Evolutionary conservation across 495 filamentous ascomycete genomes (phyloP).

Genomic region (Pyrenula massariospora): DNA sequence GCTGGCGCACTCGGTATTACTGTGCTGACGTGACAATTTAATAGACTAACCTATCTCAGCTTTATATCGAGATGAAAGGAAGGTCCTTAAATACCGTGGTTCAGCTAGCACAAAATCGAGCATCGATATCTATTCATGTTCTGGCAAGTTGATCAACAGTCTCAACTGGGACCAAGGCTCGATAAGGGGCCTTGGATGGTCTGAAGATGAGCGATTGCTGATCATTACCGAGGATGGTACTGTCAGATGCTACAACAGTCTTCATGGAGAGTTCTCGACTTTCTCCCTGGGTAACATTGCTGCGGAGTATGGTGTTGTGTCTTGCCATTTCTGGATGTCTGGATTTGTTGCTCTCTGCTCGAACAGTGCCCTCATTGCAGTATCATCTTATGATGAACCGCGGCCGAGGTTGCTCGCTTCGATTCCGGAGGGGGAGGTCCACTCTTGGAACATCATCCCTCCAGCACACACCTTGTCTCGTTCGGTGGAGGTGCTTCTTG

Average conservation of each 20-base stretch:
- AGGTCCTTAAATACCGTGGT: slow-evolving; percentile 65
- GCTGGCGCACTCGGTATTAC: slow-evolving; percentile 81
- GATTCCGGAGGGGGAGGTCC: slow-evolving; percentile 65
- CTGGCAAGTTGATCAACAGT: slow-evolving; percentile 69
- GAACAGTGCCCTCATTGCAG: slow-evolving; percentile 79
- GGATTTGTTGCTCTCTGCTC: slow-evolving; percentile 88
- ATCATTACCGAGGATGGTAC: slow-evolving; percentile 83
- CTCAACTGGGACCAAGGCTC: slow-evolving; percentile 85
- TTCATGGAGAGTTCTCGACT: slow-evolving; percentile 88
- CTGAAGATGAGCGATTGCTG: slow-evolving; percentile 87
- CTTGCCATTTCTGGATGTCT: slow-evolving; percentile 80
- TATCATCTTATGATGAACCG: slow-evolving; percentile 83
- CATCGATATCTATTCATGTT: slow-evolving; percentile 89
- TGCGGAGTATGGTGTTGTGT: slow-evolving; percentile 75
- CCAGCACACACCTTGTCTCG: slow-evolving; percentile 86
- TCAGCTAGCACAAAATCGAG: slow-evolving; percentile 61
- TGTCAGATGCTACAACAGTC: slow-evolving; percentile 81
- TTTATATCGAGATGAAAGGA: slow-evolving; percentile 77
- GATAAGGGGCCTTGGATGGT: slow-evolving; percentile 89
- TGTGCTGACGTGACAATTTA: not conserved
- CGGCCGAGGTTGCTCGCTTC: slow-evolving; percentile 71
- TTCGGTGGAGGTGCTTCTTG: slow-evolving; percentile 85
- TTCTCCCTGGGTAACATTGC: slow-evolving; percentile 89
- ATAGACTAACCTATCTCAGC: slow-evolving; percentile 39
- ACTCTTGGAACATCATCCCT: slow-evolving; percentile 83